phyloP scores from a whole-genome alignment of 179 eudicot genomes.

The Actinidia arguta region DNA sequence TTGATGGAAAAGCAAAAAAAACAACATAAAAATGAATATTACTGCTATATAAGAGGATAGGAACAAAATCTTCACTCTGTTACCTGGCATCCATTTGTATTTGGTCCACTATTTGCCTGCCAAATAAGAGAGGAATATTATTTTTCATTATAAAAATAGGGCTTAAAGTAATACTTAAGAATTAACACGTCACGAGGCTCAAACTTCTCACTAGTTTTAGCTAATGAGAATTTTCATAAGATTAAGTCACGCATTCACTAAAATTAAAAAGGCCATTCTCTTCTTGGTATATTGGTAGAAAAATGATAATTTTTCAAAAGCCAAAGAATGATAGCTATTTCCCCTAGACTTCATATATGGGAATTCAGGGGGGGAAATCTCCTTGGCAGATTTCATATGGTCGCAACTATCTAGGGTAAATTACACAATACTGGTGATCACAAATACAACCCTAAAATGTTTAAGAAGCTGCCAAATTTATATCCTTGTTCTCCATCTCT shows the following conservation, averaged over 20 bases:
- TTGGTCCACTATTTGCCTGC: slow-evolving; percentile 97
- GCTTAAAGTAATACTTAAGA: not conserved
- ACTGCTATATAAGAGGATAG: not conserved
- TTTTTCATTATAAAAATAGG: slow-evolving; percentile 6
- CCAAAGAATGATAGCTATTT: not conserved
- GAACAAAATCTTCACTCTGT: not conserved
- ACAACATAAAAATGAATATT: not conserved
- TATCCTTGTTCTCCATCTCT: too few relatives aligned
- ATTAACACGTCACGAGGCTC: not conserved
- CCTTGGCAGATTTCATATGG: not conserved
- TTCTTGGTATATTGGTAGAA: not conserved
- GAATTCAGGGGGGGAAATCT: not conserved
- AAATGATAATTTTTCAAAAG: not conserved
- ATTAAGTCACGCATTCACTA: not conserved
- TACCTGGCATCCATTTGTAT: slow-evolving; percentile 95
- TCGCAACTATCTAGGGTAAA: too few relatives aligned
- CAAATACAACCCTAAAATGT: too few relatives aligned
- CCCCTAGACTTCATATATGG: not conserved
- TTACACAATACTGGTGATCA: too few relatives aligned
- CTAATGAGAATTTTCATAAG: not conserved
- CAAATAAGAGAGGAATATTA: slow-evolving; percentile 11
- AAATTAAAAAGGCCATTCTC: not conserved
- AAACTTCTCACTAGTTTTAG: not conserved
- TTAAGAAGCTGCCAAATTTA: too few relatives aligned
- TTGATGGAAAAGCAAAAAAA: not conserved